Base-by-base conservation (phyloP, 129 eudicot genomes). In the Artemisia annua region DNA sequence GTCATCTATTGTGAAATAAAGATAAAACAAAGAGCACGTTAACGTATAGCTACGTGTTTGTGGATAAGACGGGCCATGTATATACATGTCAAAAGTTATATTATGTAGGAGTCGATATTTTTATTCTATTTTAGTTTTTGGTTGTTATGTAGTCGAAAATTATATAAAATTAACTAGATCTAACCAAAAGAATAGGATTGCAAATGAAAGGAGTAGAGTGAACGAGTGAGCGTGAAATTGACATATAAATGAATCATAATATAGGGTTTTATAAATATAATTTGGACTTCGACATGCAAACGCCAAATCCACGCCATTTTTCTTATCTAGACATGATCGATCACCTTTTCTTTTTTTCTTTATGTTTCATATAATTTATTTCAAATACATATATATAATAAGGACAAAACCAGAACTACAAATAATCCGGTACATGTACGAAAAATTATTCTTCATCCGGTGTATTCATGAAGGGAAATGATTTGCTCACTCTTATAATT, bases 281-380 rank as follows among this genome's bases (percentile, higher is more conserved):
- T 75, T 46, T 28, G 49, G 67, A 75, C 24, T 75, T 75, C 30
- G 79, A 75, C 79, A 66, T 43, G 79, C 79, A 55, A 66, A 24
- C 44, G 11, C 55, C 46, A 66, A 39, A 75, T 75, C 72, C 73
- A 65, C 65, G 79, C 58, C 66, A 66, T 19, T 66, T 66, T 35
- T 48, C 73, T 30, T 66, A 74, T 75, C 79, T 72, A 44, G 49
- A 46, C 35, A 30, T 30, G 35, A 30, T 30, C 35, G 30, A 48
- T 72, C 48, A 44, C 56, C 2, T 39, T 39, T 39, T 64, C 20
- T 32, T 3, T 6, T 20, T 35, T 43, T 39, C 16, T 19, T 24
- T 58, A 48, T 32, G 3, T 30, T 35, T n/a, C 18, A 17, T 55
- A 12, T 30, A 30, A 30, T 30, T 30, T 30, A 30, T 30, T 30